These are phyloP conservation scores for Astrocystis sublimbata DNA, from an alignment of 495 filamentous ascomycete species.

Conservation along the genomic window DNA sequence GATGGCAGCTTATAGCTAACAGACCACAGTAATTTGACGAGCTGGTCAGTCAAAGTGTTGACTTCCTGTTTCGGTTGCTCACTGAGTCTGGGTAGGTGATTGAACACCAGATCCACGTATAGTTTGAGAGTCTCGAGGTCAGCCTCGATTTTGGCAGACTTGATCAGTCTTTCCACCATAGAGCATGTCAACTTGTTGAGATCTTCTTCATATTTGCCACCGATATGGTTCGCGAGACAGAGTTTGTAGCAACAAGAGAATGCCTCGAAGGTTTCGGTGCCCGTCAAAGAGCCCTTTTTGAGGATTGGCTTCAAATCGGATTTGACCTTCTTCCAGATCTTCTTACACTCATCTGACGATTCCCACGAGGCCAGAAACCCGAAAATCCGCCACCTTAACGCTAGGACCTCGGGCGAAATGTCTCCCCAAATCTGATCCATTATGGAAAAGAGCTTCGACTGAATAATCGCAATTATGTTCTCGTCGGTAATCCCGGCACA, in stretches of 20 bases:
- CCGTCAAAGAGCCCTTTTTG: conserved; percentile 29
- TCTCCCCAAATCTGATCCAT: conserved; percentile 23
- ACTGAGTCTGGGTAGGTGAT: conserved; percentile 25
- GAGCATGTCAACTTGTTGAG: conserved; percentile 32
- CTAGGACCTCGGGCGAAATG: conserved; percentile 21
- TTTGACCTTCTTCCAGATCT: conserved; percentile 40
- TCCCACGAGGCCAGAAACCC: conserved; percentile 37
- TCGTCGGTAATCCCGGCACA: conserved; percentile 46
- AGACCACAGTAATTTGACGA: conserved; percentile 27
- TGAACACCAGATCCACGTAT: conserved; percentile 30
- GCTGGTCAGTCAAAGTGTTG: conserved; percentile 20
- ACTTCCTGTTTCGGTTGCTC: conserved; percentile 25
- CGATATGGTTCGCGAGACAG: conserved; percentile 41
- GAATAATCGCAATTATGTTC: conserved; percentile 40
- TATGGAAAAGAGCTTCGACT: conserved; percentile 35
- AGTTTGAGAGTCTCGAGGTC: conserved; percentile 17
- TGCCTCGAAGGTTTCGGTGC: conserved; percentile 40
- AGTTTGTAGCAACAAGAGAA: conserved; percentile 42
- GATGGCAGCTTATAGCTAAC: conserved; percentile 11
- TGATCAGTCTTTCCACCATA: conserved; percentile 36
- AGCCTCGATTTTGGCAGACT: conserved; percentile 12
- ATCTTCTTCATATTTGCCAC: conserved; percentile 35
- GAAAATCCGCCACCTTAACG: conserved; percentile 42
- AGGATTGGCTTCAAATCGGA: conserved; percentile 35
- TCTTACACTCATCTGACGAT: conserved; percentile 33